These are phyloP conservation scores for Arabis hirsuta DNA, from an alignment of 345 rosid species.

Conservation along the genomic window DNA sequence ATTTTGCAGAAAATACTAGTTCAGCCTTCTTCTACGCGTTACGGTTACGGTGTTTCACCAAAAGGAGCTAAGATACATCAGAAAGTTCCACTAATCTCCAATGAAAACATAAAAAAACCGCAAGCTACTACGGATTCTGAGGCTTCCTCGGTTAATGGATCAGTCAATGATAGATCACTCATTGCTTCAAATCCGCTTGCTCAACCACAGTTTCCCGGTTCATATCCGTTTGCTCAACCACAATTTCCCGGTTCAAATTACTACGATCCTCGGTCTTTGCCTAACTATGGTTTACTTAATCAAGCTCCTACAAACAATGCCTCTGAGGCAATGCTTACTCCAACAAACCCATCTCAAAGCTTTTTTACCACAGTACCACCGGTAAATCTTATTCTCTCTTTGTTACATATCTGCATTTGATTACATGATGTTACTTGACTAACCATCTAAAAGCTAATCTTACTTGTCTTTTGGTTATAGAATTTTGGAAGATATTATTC, in stretches of 20 bases:
- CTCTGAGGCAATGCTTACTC: background rate
- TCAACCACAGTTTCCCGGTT: background rate
- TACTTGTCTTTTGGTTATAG: constrained; percentile 31
- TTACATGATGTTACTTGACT: background rate
- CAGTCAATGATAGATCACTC: constrained; percentile 14
- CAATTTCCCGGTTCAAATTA: background rate
- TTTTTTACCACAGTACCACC: constrained; percentile 7
- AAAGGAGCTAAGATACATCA: background rate
- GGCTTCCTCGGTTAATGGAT: constrained; percentile 29
- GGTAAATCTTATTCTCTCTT: constrained; percentile 9
- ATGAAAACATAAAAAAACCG: constrained; percentile 16
- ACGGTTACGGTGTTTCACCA: background rate
- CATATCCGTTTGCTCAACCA: background rate
- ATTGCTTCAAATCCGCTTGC: background rate
- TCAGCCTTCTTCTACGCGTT: constrained; percentile 31
- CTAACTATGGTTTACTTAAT: background rate
- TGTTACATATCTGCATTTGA: background rate
- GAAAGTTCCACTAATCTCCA: background rate
- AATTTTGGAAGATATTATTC: constrained; percentile 49
- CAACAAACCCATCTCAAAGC: background rate
- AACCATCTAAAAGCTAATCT: background rate
- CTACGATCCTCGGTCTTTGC: background rate
- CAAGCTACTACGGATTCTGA: constrained; percentile 10
- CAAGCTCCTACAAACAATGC: background rate
- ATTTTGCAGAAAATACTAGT: constrained; percentile 10